Conservation (phyloP, 148 eudicot genomes). For the Amaranthus palmeri region DNA sequence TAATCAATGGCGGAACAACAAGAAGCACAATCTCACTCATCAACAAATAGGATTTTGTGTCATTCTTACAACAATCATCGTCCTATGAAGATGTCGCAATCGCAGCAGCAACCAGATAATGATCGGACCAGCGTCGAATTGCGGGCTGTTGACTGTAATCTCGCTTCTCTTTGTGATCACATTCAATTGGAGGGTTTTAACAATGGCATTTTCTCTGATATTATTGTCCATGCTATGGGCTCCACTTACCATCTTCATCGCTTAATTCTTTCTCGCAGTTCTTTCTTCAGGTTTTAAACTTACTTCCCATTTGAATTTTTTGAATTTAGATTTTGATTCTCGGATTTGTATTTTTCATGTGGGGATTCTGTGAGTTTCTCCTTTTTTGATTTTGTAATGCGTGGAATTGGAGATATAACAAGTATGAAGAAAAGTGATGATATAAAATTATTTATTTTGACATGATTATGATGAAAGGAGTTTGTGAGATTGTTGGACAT, state of each 20-base stretch:
- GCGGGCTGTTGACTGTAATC: conserved; percentile 66
- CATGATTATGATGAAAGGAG: background rate
- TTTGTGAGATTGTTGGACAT: background rate
- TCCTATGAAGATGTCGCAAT: conserved; percentile 24
- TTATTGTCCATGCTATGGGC: conserved; percentile 81
- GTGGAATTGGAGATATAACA: background rate
- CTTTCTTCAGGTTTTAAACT: conserved; percentile 67
- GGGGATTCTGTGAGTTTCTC: background rate
- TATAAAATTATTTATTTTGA: background rate
- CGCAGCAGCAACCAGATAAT: conserved; percentile 19
- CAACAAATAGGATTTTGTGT: conserved; percentile 3
- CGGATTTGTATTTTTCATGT: background rate
- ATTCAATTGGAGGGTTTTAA: conserved; percentile 78
- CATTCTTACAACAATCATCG: background rate
- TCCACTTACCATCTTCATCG: conserved; percentile 85
- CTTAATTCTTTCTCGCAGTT: conserved; percentile 86
- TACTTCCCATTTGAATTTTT: background rate
- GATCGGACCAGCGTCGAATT: conserved; percentile 56
- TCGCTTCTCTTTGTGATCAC: conserved; percentile 84
- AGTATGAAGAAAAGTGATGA: background rate
- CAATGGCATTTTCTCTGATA: conserved; percentile 77
- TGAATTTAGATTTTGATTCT: background rate
- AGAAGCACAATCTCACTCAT: conserved; percentile 4
- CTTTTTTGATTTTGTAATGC: background rate
- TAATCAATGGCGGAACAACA: conserved; percentile 19